These are phyloP conservation scores for Adansonia grandidieri DNA, from an alignment of 441 rosid species.

Conservation along the genomic window DNA sequence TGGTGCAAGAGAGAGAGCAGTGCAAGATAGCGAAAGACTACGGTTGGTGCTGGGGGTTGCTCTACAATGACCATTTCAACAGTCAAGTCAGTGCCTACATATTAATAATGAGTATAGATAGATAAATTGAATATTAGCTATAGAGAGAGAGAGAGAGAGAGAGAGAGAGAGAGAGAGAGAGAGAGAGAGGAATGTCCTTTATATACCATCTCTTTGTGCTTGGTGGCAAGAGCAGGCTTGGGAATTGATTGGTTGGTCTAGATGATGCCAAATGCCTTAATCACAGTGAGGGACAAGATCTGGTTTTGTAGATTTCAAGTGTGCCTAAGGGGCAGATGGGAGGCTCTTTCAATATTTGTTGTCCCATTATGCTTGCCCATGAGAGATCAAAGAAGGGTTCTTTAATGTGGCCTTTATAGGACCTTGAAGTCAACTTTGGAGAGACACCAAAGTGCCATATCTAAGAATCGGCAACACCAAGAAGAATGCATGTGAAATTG, in stretches of 20 bases:
- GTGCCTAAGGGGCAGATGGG: too few species aligned
- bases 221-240: neutral
- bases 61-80: neutral
- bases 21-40: neutral
- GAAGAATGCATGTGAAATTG: too few species aligned
- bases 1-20: neutral
- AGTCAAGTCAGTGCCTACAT: neutral
- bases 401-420: too few species aligned
- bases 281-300: neutral
- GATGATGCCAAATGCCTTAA: neutral
- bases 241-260: neutral
- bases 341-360: too few species aligned
- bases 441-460: too few species aligned
- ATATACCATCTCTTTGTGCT: neutral
- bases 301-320: neutral
- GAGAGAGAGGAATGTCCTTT: neutral
- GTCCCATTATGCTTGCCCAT: too few species aligned
- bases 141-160: neutral
- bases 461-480: too few species aligned
- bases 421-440: too few species aligned
- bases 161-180: neutral
- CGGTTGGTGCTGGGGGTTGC: neutral
- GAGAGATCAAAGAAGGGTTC: too few species aligned
- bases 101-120: neutral
- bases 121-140: neutral